Evolutionary conservation across 768 basidiomycete genomes (phyloP).

Genomic region (Termitomyces eurrhizus): DNA sequence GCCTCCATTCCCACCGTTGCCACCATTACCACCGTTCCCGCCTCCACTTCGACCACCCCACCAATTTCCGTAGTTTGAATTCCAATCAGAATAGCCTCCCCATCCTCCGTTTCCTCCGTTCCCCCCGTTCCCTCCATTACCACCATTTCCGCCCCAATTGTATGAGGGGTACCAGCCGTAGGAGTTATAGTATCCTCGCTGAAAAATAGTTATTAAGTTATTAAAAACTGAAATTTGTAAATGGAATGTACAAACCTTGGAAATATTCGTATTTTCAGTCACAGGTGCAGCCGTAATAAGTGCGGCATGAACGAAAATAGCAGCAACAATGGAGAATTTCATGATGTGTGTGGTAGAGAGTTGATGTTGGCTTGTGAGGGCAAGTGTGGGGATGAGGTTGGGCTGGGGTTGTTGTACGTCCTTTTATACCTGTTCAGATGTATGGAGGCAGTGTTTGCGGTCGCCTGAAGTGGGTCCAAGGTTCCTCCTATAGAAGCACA

Average conservation of each 20-base stretch:
- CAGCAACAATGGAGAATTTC: neutral
- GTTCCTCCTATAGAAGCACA: neutral
- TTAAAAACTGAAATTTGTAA: neutral
- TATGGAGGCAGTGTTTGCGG: neutral
- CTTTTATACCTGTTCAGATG: neutral
- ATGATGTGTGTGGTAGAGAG: neutral
- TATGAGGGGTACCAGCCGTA: neutral
- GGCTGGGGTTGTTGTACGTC: neutral
- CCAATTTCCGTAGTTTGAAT: neutral
- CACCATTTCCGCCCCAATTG: neutral
- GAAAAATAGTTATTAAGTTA: too few relatives aligned
- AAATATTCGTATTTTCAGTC: neutral
- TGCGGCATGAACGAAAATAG: neutral
- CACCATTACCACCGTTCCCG: neutral
- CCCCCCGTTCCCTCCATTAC: neutral
- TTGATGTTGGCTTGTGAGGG: neutral
- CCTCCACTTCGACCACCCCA: neutral
- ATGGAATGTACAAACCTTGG: neutral
- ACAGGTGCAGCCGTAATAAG: neutral
- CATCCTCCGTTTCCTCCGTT: neutral
- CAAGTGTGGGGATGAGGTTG: neutral
- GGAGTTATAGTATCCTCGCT: neutral
- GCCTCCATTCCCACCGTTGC: neutral
- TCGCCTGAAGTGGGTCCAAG: neutral
- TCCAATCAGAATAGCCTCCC: neutral